A percentile compares a stretch with the other conserved stretches of the same genome.
These are phyloP conservation scores for Bryoglossum gracile DNA, from an alignment of 495 filamentous ascomycete genomes.

Conservation along the genomic window DNA sequence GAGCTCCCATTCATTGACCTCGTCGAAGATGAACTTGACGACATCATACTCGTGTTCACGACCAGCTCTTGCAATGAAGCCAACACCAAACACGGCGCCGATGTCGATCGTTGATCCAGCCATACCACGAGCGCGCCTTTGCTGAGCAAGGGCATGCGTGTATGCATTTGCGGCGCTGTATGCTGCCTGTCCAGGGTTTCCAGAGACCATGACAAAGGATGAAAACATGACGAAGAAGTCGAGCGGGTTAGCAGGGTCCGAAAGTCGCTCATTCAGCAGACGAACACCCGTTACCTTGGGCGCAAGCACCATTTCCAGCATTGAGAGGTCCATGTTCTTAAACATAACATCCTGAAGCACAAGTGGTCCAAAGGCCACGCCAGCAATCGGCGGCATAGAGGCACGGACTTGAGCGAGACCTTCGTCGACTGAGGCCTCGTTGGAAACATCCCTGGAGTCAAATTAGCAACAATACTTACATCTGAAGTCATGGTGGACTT, in stretches of 20 bases:
- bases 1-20: conserved; percentile 41
- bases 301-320: conserved; percentile 22
- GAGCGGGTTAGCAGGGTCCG: conserved; percentile 23
- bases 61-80: conserved; percentile 33
- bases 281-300: conserved; percentile 35
- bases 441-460: too few relatives aligned
- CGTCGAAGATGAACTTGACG: conserved; percentile 20
- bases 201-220: conserved; percentile 38
- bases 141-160: conserved; percentile 28
- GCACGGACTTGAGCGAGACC: too few relatives aligned
- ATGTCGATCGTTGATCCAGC: conserved; percentile 45
- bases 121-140: conserved; percentile 23
- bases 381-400: conserved; percentile 36
- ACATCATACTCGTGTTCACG: background rate
- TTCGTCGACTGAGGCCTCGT: too few relatives aligned
- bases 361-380: conserved; percentile 45
- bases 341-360: conserved; percentile 38
- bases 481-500: too few relatives aligned
- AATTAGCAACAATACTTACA: too few relatives aligned
- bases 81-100: conserved; percentile 48
- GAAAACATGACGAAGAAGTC: conserved; percentile 54
- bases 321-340: conserved; percentile 28
- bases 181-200: conserved; percentile 40
- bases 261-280: conserved; percentile 34
- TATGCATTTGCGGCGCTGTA: conserved; percentile 48